phyloP scores from a whole-genome alignment of 805 yeast genomes.

The Starmerella bombi region DNA sequence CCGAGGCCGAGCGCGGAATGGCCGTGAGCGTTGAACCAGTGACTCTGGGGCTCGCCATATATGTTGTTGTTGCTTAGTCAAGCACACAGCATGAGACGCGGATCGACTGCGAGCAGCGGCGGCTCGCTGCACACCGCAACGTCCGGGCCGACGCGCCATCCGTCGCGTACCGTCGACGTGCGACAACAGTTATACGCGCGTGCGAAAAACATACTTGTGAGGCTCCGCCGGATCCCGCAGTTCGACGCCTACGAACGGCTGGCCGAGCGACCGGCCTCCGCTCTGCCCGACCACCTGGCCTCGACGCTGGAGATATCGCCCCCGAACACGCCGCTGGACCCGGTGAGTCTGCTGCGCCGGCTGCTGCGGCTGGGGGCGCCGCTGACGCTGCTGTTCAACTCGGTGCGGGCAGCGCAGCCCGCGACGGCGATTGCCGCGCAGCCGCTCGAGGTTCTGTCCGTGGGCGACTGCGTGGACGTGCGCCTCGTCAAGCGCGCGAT shows the following conservation, averaged over 20 bases:
- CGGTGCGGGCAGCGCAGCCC: constrained; percentile 28
- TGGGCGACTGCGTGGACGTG: constrained; percentile 64
- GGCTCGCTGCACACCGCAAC: constrained; percentile 7
- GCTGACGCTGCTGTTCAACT: constrained; percentile 69
- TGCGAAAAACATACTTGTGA: constrained; percentile 41
- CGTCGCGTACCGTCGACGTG: constrained; percentile 27
- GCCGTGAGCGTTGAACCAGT: too few species aligned
- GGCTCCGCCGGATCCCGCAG: constrained; percentile 49
- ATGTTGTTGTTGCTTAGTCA: too few species aligned
- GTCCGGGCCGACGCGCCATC: constrained; percentile 11
- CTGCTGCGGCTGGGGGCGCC: constrained; percentile 88
- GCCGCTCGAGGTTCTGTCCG: constrained; percentile 39
- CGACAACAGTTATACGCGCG: constrained; percentile 59
- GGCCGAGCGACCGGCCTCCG: constrained; percentile 32
- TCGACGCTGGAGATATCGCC: constrained; percentile 49
- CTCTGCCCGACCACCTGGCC: constrained; percentile 14
- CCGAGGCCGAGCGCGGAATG: too few species aligned
- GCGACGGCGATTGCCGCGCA: not conserved
- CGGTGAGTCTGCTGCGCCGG: constrained; percentile 82
- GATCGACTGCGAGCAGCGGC: constrained; percentile 12
- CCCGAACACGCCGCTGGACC: constrained; percentile 52
- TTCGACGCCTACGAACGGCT: constrained; percentile 49
- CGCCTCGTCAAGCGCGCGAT: constrained; percentile 78
- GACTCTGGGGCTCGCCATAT: too few species aligned
- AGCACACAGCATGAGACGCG: constrained; percentile 15